Evolutionary conservation across 352 stramenopile species (phyloP).

Genomic region (Phytophthora syringae): DNA sequence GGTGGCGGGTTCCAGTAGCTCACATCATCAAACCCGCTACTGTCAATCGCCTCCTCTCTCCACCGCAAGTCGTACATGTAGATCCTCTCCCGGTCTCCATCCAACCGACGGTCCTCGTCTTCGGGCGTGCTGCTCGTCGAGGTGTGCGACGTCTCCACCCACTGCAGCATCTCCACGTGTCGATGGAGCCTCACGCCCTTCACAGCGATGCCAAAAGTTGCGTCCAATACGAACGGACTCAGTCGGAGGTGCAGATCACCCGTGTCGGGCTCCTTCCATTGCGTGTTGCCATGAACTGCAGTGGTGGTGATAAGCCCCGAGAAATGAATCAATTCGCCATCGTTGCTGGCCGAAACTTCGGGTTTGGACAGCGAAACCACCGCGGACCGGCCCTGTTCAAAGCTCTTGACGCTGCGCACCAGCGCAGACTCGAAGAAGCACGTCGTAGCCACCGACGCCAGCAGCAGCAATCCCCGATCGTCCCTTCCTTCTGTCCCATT

Average conservation of each 20-base stretch:
- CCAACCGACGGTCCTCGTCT: conserved; percentile 51
- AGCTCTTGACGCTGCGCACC: conserved; percentile 50
- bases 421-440: conserved; percentile 61
- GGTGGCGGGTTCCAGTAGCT: conserved; percentile 68
- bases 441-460: conserved; percentile 58
- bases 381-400: conserved; percentile 54
- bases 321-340: conserved; percentile 49
- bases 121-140: conserved; percentile 48
- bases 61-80: conserved; percentile 80
- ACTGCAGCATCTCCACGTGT: conserved; percentile 83
- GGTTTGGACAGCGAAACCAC: conserved; percentile 39
- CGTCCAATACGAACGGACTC: conserved; percentile 67
- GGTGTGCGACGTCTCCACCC: conserved; percentile 78
- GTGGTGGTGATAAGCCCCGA: conserved; percentile 61
- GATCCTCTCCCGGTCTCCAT: conserved; percentile 66
- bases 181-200: conserved; percentile 73
- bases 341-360: conserved; percentile 22
- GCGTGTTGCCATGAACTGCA: not conserved
- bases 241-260: conserved; percentile 31
- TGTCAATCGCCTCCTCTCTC: conserved; percentile 59
- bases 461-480: conserved; percentile 58
- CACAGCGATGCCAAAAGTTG: conserved; percentile 62
- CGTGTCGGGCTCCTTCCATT: conserved; percentile 12
- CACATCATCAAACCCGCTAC: conserved; percentile 60
- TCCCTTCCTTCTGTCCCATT: conserved; percentile 31